Evolutionary conservation across 441 rosid genomes (phyloP).

Genomic region (Aleurites moluccanus): DNA sequence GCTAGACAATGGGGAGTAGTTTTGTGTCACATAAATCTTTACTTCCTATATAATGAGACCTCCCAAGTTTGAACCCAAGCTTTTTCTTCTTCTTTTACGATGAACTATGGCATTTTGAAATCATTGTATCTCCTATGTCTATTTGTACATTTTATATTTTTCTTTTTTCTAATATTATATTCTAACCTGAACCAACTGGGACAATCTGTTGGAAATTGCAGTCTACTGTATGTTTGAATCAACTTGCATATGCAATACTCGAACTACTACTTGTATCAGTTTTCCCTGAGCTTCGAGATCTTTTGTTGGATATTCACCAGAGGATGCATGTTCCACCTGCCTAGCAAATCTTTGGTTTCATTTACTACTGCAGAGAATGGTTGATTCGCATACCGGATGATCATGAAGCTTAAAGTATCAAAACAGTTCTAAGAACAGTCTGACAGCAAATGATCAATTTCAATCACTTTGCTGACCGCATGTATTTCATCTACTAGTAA

Average conservation of each 20-base stretch:
- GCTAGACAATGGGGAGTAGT: not conserved
- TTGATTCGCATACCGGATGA: not conserved
- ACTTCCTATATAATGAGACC: not conserved
- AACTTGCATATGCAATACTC: slow-evolving; percentile 65
- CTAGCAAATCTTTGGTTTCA: slow-evolving; percentile 15
- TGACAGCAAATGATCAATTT: not conserved
- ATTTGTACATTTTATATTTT: not conserved
- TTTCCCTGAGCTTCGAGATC: slow-evolving; percentile 75
- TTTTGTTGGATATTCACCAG: slow-evolving; percentile 57
- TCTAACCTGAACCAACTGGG: slow-evolving; percentile 10
- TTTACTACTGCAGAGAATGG: not conserved
- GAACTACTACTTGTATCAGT: slow-evolving; percentile 66
- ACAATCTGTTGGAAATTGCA: slow-evolving; percentile 30
- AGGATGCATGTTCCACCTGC: slow-evolving; percentile 31
- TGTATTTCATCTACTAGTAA: not conserved
- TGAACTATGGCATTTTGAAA: not conserved
- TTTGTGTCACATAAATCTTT: not conserved
- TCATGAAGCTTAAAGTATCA: not conserved
- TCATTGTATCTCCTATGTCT: not conserved
- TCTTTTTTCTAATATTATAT: not conserved
- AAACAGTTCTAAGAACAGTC: not conserved
- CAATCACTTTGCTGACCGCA: not conserved
- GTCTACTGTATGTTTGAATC: slow-evolving; percentile 84
- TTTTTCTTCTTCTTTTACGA: not conserved
- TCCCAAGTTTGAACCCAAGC: not conserved